These are phyloP conservation scores for Globisporangium abappressorium DNA, from an alignment of 352 stramenopile species.

Conservation along the genomic window DNA sequence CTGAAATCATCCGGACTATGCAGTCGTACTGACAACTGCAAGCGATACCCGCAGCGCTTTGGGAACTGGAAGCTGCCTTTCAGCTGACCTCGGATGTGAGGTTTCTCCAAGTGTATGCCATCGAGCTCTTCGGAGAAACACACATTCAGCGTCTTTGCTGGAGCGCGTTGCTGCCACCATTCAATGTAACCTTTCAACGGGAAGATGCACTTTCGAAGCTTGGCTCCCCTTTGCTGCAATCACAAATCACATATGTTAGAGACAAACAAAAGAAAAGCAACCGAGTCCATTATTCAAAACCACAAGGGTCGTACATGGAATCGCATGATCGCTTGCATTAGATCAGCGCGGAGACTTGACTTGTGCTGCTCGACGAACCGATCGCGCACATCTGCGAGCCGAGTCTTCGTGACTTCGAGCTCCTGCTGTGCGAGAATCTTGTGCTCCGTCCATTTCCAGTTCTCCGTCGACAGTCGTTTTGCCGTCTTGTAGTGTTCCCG, in stretches of 20 bases:
- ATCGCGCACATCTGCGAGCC: constrained; percentile 51
- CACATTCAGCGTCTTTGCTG: constrained; percentile 37
- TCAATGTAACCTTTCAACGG: constrained; percentile 56
- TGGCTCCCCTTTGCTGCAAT: constrained; percentile 43
- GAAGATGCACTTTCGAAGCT: constrained; percentile 53
- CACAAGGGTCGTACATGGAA: constrained; percentile 36
- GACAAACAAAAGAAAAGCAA: too few relatives aligned
- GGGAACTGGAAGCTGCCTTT: constrained; percentile 43
- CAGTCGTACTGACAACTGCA: constrained; percentile 28
- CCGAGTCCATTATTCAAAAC: too few relatives aligned
- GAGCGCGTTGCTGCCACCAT: constrained; percentile 56
- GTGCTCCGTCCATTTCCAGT: constrained; percentile 59
- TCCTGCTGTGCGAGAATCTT: constrained; percentile 51
- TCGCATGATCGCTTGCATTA: constrained; percentile 40
- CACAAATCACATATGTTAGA: too few relatives aligned
- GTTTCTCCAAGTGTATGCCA: constrained; percentile 21
- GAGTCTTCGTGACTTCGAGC: constrained; percentile 49
- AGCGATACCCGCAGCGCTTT: constrained; percentile 48
- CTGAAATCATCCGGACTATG: not conserved
- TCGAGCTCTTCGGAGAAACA: constrained; percentile 19
- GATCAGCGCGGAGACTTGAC: constrained; percentile 31
- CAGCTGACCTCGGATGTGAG: constrained; percentile 23
- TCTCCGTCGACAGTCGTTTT: constrained; percentile 43
- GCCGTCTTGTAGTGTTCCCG: constrained; percentile 59
- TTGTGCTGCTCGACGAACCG: constrained; percentile 53